Evolutionary conservation across 768 basidiomycete genomes (phyloP).

Genomic region (Rhizopogon roseolus): DNA sequence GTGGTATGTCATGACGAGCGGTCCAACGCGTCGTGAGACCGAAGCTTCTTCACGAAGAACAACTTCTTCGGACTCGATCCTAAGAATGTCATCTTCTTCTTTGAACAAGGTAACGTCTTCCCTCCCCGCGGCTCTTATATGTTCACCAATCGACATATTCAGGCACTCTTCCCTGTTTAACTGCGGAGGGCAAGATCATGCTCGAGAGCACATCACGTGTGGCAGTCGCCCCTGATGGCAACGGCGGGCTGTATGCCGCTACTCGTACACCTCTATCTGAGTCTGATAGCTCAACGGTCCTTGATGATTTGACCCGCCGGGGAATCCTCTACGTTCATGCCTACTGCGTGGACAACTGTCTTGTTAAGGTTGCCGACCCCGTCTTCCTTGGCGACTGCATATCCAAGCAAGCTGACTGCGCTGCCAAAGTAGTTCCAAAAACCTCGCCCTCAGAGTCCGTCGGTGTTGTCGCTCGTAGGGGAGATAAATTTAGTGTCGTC

Average conservation of each 20-base stretch:
- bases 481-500: conserved; percentile 84
- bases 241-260: conserved; percentile 95
- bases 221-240: conserved; percentile 97
- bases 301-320: conserved; percentile 75
- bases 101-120: conserved; percentile 78
- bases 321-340: conserved; percentile 86
- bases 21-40: conserved; percentile 86
- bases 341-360: conserved; percentile 98
- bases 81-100: conserved; percentile 85
- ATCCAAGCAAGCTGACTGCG: conserved; percentile 81
- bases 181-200: conserved; percentile 90
- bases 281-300: conserved; percentile 63
- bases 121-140: not conserved
- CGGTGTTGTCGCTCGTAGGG: conserved; percentile 86
- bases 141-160: conserved; percentile 2
- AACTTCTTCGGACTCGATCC: conserved; percentile 76
- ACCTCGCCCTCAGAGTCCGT: conserved; percentile 83
- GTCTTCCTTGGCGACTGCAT: conserved; percentile 96
- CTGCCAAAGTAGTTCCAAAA: conserved; percentile 96
- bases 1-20: conserved; percentile 99
- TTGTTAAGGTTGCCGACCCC: conserved; percentile 95
- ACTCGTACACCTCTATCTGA: conserved; percentile 72
- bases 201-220: conserved; percentile 74
- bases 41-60: conserved; percentile 79
- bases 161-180: conserved; percentile 96